Conservation (phyloP, 495 filamentous ascomycete genomes). For the Terfezia claveryi region DNA sequence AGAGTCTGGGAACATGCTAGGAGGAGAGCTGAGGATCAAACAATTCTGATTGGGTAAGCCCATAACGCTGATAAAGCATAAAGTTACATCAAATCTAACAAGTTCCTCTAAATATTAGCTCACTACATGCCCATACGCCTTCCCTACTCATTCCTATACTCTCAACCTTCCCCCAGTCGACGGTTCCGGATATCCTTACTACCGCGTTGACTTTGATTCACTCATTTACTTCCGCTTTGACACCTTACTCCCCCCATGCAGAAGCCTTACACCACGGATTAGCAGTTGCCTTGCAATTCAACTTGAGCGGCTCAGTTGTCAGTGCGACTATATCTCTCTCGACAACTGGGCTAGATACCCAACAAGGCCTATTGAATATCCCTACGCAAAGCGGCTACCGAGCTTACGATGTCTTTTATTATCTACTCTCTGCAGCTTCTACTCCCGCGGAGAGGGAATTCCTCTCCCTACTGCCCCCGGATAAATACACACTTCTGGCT, state of each 20-base stretch:
- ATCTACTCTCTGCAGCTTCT: constrained; percentile 71
- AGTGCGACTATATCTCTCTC: constrained; percentile 58
- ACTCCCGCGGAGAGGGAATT: constrained; percentile 82
- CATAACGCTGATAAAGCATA: constrained; percentile 1
- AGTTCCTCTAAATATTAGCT: constrained; percentile 29
- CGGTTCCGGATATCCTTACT: constrained; percentile 48
- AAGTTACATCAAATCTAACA: background rate
- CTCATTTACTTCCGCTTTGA: constrained; percentile 70
- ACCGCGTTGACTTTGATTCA: constrained; percentile 56
- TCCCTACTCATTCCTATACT: constrained; percentile 67
- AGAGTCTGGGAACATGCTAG: constrained; percentile 95
- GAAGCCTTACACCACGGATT: constrained; percentile 62
- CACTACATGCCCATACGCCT: constrained; percentile 70
- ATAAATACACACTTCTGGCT: constrained; percentile 54
- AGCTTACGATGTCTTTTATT: constrained; percentile 98
- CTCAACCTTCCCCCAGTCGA: constrained; percentile 44
- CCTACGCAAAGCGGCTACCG: constrained; percentile 61
- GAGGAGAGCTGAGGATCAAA: constrained; percentile 84
- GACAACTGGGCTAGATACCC: constrained; percentile 68
- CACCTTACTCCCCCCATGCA: constrained; percentile 62
- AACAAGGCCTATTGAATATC: constrained; percentile 58
- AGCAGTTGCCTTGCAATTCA: constrained; percentile 58
- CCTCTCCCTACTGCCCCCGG: constrained; percentile 59
- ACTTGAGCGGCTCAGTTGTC: constrained; percentile 54
- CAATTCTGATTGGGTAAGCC: constrained; percentile 64